Percentiles rank a stretch among this genome's conserved stretches.
These are phyloP conservation scores for Fremontodendron californicum DNA, from an alignment of 345 rosid species.

Conservation along the genomic window DNA sequence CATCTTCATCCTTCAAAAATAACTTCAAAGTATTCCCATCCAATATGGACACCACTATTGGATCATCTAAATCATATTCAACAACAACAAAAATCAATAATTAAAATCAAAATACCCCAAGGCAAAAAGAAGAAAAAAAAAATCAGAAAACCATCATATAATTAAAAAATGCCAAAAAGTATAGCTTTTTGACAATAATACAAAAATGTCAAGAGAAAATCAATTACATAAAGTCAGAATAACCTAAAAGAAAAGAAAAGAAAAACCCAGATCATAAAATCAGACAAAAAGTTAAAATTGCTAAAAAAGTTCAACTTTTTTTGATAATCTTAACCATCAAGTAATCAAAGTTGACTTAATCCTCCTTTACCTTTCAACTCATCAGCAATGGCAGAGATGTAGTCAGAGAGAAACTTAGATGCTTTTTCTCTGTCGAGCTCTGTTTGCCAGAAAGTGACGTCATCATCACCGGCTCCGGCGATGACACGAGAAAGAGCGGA, in stretches of 20 bases:
- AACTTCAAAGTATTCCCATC: slow-evolving; percentile 63
- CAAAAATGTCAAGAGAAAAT: background rate
- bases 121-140: background rate
- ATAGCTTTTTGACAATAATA: background rate
- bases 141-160: background rate
- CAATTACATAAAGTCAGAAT: background rate
- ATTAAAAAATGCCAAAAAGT: background rate
- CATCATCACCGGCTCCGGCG: slow-evolving; percentile 25
- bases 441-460: slow-evolving; percentile 30
- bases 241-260: background rate
- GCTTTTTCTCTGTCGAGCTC: slow-evolving; percentile 41
- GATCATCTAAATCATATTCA: slow-evolving; percentile 44
- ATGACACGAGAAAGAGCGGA: slow-evolving; percentile 46
- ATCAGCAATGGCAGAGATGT: slow-evolving; percentile 58
- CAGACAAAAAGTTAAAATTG: background rate
- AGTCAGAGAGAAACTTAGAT: slow-evolving; percentile 34
- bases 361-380: slow-evolving; percentile 49
- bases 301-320: background rate
- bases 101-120: background rate
- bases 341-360: background rate
- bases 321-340: background rate
- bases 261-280: slow-evolving; percentile 6
- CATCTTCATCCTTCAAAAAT: slow-evolving; percentile 84
- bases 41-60: slow-evolving; percentile 54
- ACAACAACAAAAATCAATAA: background rate